Evolutionary conservation across 2,329 filamentous ascomycete genomes (phyloP), one percentile per base, ranked within the genome.

Genomic region (Colletotrichum liriopes): DNA sequence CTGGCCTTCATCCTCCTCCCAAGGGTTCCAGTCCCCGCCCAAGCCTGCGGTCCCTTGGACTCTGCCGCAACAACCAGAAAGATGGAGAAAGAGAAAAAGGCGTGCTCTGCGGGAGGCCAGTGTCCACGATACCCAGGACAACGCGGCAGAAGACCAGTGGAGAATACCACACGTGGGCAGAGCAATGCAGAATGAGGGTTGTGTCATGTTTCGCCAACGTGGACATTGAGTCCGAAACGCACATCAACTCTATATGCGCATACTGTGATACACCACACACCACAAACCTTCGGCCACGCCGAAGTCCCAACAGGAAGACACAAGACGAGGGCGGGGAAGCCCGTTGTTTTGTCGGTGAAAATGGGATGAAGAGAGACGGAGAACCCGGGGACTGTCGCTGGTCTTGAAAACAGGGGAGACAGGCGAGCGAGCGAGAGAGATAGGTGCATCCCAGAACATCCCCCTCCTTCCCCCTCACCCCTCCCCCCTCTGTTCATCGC

Each of bases 261-360:
- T 35, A 41, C 45, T 32, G 18, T 26, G 29, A 39, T 20, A 49
- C 45, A 51, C 11, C n/a, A n/a, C 39, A n/a, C 47, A 37, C 9
- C 32, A 23, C 47, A 35, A 20, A 51, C 32, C 12, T 9, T 67
- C 64, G 64, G 64, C 58, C 64, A 67, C 51, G n/a, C 56, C 64
- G 56, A 66, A 6, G n/a, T 5, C 45, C 45, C 45, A 49, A 26
- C n/a, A 14, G 14, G 45, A 26, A n/a, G 47, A n/a, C 45, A 47
- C 26, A 49, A n/a, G 43, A 39, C 6, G 18, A 61, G 65, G 35
- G 20, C 29, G 16, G 43, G 18, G 32, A 52, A 29, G 52, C 18
- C 43, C 45, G 20, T 49, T 39, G 32, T 52, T 32, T 52, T 32
- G 16, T 32, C 51, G 26, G 23, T 16, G 8, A 23, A 16, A 51